Base-by-base conservation (phyloP, 1,284 basidiomycete genomes). In the Amylostereum areolatum region DNA sequence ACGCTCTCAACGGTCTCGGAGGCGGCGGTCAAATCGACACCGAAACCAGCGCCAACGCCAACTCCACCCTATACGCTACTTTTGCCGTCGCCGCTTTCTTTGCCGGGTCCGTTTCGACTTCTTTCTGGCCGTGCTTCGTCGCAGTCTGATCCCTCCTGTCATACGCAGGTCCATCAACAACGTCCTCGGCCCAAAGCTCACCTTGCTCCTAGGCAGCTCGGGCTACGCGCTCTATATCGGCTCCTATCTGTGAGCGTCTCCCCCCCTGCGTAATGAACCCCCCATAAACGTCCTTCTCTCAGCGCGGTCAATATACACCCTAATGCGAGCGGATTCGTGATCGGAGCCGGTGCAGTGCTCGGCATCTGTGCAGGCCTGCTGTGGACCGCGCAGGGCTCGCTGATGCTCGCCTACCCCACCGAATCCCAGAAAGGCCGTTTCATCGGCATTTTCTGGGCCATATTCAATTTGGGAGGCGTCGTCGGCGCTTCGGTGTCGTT, bases 401-500 rank as follows among this genome's bases (percentile, higher is more conserved):
- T 92, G 53, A 92, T 92, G 83, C 71, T 94, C 59, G 77, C 86
- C 1, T 94, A 92, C 63, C 85, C 89, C 0, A 89, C 83, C 36
- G 84, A 86, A 62, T 60, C 67, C 55, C 76, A 90, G 62, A 95
- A 94, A 64, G 91, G 91, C 11, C 71, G 70, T 48, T 89, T 77
- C 63, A 91, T 94, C 54, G 83, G 80, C 33, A 68, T 85, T 49
- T 83, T 87, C 64, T 88, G 85, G 85, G 68, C 74, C 46, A 77
- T 84, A 57, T 85, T 86, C 68, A 84, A 84, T 54, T 56, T 82
- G 32, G 80, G 83, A 25, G 80, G 79, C 10, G 80, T 83, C 9
- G 74, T 85, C 30, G 84, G 30, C 35, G 72, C 77, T 3, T 73
- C 80, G 8, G 78, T 85, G 35, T 72, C 80, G 11, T 66, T 84